Base-by-base conservation (phyloP, 2,329 filamentous ascomycete genomes). In the Colletotrichum filicis region DNA sequence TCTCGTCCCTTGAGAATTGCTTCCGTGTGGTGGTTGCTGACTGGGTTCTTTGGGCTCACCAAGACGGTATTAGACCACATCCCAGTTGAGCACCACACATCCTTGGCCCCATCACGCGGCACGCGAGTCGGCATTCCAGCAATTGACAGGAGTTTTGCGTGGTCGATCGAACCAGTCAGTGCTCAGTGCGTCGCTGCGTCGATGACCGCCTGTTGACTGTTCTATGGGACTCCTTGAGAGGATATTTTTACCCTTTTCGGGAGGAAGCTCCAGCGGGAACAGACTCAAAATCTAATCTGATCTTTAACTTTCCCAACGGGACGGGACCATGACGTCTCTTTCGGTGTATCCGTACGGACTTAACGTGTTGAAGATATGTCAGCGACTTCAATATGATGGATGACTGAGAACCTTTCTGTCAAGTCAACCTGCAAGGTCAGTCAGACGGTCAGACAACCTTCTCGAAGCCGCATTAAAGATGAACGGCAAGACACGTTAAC, bases 231-330 rank as follows among this genome's bases (percentile, higher is more conserved):
- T 11, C 32, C 69, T 26, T 19, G 35, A 35, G 14, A 58, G 65
- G 66, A 42, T 55, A 11, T 22, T 64, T 73, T 69, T 69, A 30
- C 66, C 59, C 53, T 14, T 64, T 49, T 55, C 53, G 59, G 59
- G 59, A 37, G 32, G 56, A 32, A 26, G 22, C 28, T 28, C 35
- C 14, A 19, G 11, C n/a, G 42, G 3, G 6, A 16, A 16, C 5
- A 11, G 24, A 53, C 14, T 55, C n/a, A 11, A 11, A 24, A 64
- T 59, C 59, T 64, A 26, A 63, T 59, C 46, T 42, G 65, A 37
- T 70, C 28, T 46, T 28, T 56, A 42, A 42, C 1, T 16, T 42
- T 32, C 14, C 68, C 4, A 37, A 30, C 2, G 4, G 9, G 22
- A 59, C 24, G 37, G 28, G 24, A n/a, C 14, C 53, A 42, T 35